Evolutionary conservation across 2,329 filamentous ascomycete species (phyloP), one percentile per base, ranked within the genome.

Genomic region (Apiospora koreana): DNA sequence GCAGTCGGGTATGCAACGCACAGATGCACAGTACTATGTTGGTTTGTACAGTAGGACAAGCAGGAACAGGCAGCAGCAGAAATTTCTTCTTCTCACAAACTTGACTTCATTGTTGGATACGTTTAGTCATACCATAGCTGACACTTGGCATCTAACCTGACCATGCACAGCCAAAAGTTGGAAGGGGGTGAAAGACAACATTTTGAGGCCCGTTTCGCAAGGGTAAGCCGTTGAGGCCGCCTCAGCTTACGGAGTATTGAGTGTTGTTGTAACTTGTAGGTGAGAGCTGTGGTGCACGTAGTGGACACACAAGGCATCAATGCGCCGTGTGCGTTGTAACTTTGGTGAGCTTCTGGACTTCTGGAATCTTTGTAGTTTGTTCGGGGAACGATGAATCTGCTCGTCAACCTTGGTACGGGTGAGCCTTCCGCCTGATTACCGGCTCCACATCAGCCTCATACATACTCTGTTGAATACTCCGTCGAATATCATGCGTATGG

Each of bases 371-470:
- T 38, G 54, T 62, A 38, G 28, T 62, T 18, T 62, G 54, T 14
- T 62, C 54, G 54, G 54, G 50, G 54, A 23, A 62, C 21, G 28
- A 38, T n/a, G 31, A 62, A 62, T 62, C 54, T 38, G 31, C 54
- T 28, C 35, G 10, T 62, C 54, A 62, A 38, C 28, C 21, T 38
- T 62, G 31, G 54, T 62, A 62, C 54, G 54, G 54, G 54, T 35
- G 28, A 62, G 54, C 54, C 54, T 62, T 62, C 31, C 31, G 54
- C 54, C 64, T 45, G 25, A 66, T 21, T 66, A 35, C 41, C 64
- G 64, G 38, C n/a, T 65, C 64, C 64, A 43, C 38, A 65, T 65
- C 64, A 65, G 64, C 64, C 38, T 65, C 64, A 28, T 65, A 25
- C 64, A 28, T 65, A 25, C 38, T 62, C 31, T 31, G 35, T 31